Base-by-base conservation (phyloP, 805 yeast genomes). In the Lipomyces mesembrius region DNA sequence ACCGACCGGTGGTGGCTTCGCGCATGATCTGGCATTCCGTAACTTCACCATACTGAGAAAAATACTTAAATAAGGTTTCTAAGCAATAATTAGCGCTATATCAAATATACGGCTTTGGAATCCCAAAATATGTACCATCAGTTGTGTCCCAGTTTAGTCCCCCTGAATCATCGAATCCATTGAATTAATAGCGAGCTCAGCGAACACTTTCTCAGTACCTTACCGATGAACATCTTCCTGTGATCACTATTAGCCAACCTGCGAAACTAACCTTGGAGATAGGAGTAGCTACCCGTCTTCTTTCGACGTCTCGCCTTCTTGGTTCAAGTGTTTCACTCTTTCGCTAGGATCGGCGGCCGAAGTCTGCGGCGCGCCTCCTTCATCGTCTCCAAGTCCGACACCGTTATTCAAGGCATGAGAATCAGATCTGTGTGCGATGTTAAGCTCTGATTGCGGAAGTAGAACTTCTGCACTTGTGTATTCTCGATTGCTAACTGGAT, bases 141-240 rank as follows among this genome's bases (percentile, higher is more conserved):
- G 93, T 88, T 17, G 99, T 94, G 76, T 94, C 98, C 98, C 98
- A 94, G 75, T 94, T 95, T 74, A 94, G 86, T 60, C 99, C 99
- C 99, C 99, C 78, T 92, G 86, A 75, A 70, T 85, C 79, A 70
- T 77, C 87, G 85, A 78, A 76, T 25, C 80, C 80, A 14, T 80
- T 77, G 60, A 70, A 72, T 67, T 73, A 73, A 8, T 75, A 74
- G 27, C 72, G 69, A 22, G 61, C 63, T 35, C 56, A 63, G 49
- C 32, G 20, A 17, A 53, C 57, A 9, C 63, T 3, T 12, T 12
- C 11, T 22, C 27, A 25, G 55, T 2, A 22, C 25, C 55, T 20
- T 9, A 67, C 71, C 71, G 12, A 73, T 70, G 59, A 73, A 73
- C 73, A 73, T 72, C 64, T 73, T 73, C 39, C 74, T 73, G 60